Conservation (phyloP, 306 rosid species). For the Hippophae tibetana region DNA sequence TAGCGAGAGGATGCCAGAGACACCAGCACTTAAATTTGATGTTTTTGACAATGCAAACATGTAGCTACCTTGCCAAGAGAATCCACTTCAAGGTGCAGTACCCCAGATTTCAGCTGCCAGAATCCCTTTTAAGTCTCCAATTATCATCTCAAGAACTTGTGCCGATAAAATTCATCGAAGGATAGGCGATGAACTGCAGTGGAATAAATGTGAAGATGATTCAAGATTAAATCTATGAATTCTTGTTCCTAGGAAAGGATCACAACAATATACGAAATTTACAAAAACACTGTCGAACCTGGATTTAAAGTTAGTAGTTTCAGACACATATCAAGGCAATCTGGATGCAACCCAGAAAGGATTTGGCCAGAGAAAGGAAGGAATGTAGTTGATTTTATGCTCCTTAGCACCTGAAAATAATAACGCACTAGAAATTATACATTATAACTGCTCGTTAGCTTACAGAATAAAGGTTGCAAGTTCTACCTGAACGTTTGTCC, state of each 20-base stretch:
- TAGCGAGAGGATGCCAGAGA: background rate
- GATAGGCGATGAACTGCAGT: constrained; percentile 47
- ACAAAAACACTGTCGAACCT: constrained; percentile 25
- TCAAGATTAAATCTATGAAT: constrained; percentile 5
- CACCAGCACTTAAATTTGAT: background rate
- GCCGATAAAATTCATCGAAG: constrained; percentile 44
- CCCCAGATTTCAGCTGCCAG: background rate
- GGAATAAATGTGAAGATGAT: background rate
- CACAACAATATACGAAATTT: background rate
- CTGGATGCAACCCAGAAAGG: constrained; percentile 35
- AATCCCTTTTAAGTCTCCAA: background rate
- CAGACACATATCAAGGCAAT: constrained; percentile 46
- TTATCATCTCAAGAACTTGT: constrained; percentile 23
- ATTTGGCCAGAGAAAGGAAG: constrained; percentile 44
- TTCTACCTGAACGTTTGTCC: constrained; percentile 51
- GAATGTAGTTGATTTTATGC: constrained; percentile 33
- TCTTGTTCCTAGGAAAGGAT: background rate
- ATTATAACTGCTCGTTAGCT: background rate
- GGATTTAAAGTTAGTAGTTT: constrained; percentile 44
- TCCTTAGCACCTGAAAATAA: constrained; percentile 39
- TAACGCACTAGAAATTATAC: background rate
- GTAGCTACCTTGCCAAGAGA: background rate
- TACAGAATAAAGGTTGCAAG: background rate
- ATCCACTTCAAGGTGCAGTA: background rate
- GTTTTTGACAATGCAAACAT: background rate